Evolutionary conservation across 2,329 filamentous ascomycete species (phyloP), one percentile per base, ranked within the genome.

Genomic region (Ophiostoma tasmaniense): DNA sequence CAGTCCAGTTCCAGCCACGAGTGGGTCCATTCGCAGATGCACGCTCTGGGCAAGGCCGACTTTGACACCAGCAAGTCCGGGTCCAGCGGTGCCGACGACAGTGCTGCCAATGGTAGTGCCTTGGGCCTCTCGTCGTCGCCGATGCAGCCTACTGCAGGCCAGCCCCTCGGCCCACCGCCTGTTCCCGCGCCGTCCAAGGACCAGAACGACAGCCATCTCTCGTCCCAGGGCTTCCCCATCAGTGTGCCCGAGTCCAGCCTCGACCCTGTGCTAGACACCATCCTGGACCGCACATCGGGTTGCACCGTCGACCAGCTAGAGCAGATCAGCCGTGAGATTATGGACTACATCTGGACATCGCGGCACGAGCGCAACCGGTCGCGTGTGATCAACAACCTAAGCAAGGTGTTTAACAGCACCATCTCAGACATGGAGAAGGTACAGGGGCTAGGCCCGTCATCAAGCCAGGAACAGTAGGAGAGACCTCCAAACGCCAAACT

Each of bases 271-370:
- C 83, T 92, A 69, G 77, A 82, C 0, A 82, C 87, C 50, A 80
- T 97, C 42, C 88, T 89, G 0, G 79, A 85, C 35, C 82, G 84
- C 62, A 94, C 91, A 1, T 89, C 87, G 25, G 92, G 91, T 0
- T 91, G 91, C 77, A 91, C 89, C 0, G 91, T 99, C 67, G 95
- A 99, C 79, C 94, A 99, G 78, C 81, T 99, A 25, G 94, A 98
- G 81, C 94, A 98, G 78, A 89, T 97, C 76, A 93, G 93, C 77
- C 89, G 93, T 8, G 88, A 90, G 73, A 81, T 98, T 72, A 98
- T 98, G 94, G 90, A 94, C 71, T 87, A 89, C 72, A 85, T 98
- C 62, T 99, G 95, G 95, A 84, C 84, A 71, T 85, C 85, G 71
- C 85, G 93, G 66, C 84, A 87, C 65, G 89, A 96, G 75, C 95